phyloP scores from a whole-genome alignment of 805 yeast species.

The Monosporozyma servazzii region DNA sequence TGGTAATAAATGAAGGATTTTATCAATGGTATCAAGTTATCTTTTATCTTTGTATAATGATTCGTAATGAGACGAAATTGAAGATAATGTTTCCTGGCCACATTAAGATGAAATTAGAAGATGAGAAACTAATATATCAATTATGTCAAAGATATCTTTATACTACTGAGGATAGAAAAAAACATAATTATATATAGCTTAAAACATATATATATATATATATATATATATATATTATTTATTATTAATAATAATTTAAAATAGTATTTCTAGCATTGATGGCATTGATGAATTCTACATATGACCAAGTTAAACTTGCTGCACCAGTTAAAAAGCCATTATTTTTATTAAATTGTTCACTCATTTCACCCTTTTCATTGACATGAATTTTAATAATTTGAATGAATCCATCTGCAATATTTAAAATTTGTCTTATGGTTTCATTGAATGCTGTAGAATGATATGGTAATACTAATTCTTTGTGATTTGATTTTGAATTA shows the following conservation, averaged over 20 bases:
- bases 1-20: slow-evolving; percentile 71
- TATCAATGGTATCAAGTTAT: slow-evolving; percentile 51
- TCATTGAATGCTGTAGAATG: slow-evolving; percentile 36
- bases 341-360: slow-evolving; percentile 79
- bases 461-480: slow-evolving; percentile 10
- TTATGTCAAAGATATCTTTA: slow-evolving; percentile 10
- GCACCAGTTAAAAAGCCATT: slow-evolving; percentile 89
- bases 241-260: neutral
- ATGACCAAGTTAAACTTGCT: slow-evolving; percentile 80
- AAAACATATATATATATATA: neutral
- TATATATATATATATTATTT: neutral
- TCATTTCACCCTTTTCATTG: slow-evolving; percentile 59
- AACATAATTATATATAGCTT: neutral
- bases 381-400: slow-evolving; percentile 50
- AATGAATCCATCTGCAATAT: slow-evolving; percentile 61
- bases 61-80: slow-evolving; percentile 31
- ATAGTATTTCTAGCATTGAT: slow-evolving; percentile 47
- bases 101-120: slow-evolving; percentile 16
- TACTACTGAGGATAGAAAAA: neutral
- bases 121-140: slow-evolving; percentile 20
- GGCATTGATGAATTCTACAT: slow-evolving; percentile 66
- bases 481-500: neutral
- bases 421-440: slow-evolving; percentile 38
- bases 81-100: slow-evolving; percentile 24
- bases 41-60: slow-evolving; percentile 52